These are phyloP conservation scores for Parmelia sp. DNA, from an alignment of 495 filamentous ascomycete genomes.

Conservation along the genomic window DNA sequence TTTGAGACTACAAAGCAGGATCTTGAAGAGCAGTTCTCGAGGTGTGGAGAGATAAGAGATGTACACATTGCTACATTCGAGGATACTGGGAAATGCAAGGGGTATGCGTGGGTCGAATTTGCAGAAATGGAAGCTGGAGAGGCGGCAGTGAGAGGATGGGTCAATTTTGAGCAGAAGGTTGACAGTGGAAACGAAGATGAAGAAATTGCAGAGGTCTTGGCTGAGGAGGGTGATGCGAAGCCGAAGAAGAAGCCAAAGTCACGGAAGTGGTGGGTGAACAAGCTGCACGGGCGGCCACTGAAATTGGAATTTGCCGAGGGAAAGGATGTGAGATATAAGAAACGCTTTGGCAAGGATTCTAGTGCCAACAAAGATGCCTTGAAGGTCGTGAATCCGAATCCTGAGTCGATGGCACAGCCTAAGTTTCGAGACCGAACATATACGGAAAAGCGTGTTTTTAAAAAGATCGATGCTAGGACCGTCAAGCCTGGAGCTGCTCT, in stretches of 20 bases:
- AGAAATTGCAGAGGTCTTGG: conserved; percentile 34
- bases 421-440: not conserved
- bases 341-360: conserved; percentile 74
- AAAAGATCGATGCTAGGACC: conserved; percentile 25
- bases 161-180: conserved; percentile 54
- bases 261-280: conserved; percentile 76
- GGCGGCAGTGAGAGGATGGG: conserved; percentile 75
- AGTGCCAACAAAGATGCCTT: conserved; percentile 11
- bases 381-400: conserved; percentile 32
- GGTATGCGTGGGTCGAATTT: conserved; percentile 92
- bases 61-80: conserved; percentile 91
- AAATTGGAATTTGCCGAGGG: conserved; percentile 93
- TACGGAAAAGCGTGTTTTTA: conserved; percentile 10
- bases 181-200: conserved; percentile 55
- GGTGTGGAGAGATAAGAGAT: conserved; percentile 72
- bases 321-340: conserved; percentile 77
- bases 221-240: conserved; percentile 28
- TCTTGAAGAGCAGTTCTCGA: conserved; percentile 68
- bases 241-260: conserved; percentile 50
- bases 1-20: conserved; percentile 81
- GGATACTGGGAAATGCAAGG: conserved; percentile 95
- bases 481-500: conserved; percentile 37
- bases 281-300: conserved; percentile 66
- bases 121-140: conserved; percentile 65
- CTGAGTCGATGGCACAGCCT: not conserved